Base-by-base conservation (phyloP, 371 early-diverging fungal species). In the Mucor plumbeus region DNA sequence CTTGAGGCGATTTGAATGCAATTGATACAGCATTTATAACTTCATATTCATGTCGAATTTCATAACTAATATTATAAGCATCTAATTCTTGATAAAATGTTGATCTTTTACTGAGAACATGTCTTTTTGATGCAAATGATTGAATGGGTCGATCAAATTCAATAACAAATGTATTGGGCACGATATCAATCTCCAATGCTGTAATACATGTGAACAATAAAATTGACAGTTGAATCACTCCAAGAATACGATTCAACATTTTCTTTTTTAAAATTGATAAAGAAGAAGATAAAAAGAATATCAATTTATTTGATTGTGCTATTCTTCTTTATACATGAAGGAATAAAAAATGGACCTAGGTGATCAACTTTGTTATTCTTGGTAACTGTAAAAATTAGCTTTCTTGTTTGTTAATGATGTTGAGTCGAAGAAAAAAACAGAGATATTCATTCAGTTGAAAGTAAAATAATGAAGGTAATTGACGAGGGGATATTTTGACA, bases 1-100 rank as follows among this genome's bases (percentile, higher is more conserved):
- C 76, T 0, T 64, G 5, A 9, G 67, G 48, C 14, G 74, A 67
- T 26, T 73, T 69, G 36, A 82, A 79, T 0, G 61, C 55, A 9
- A 82, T 41, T 0, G 83, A 82, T 2, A 82, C 70, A 31, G 83
- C 83, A 66, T 79, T 73, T 39, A 82, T 76, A 7, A 71, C 54
- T 17, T 75, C 62, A 33, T 72, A 82, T 67, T 74, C 77, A 35
- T 82, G 77, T 14, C 78, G 78, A 3, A 82, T 21, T 14, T 64
- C 26, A 59, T 78, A 74, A 5, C 54, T 65, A n/a, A 82, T 78
- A 26, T 78, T 72, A 19, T 69, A 58, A 1, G 41, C 26, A 10
- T 69, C 36, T 3, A 82, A 44, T 9, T 74, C 72, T 35, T 76
- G 54, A 64, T 75, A 75, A 36, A 70, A 67, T 8, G 63, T 35